Evolutionary conservation across 495 filamentous ascomycete genomes (phyloP).

Genomic region (Penicillium ucsense): DNA sequence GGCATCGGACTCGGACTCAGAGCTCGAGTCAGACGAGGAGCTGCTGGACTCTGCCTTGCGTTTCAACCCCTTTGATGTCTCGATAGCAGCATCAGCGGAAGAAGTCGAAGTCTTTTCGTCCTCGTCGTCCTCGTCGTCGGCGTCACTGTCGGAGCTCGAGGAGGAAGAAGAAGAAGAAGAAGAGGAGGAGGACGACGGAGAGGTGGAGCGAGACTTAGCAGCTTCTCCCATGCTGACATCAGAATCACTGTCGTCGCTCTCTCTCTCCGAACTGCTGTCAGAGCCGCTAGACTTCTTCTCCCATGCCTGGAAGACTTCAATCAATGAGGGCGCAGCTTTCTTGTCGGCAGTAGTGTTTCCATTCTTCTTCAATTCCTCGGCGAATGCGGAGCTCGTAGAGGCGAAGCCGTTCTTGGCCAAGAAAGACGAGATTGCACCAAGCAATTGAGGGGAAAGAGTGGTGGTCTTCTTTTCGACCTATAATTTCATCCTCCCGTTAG

Average conservation of each 20-base stretch:
- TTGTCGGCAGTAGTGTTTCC: conserved; percentile 19
- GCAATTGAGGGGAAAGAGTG: conserved; percentile 42
- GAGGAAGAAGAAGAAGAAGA: too few relatives aligned
- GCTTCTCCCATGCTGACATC: conserved; percentile 54
- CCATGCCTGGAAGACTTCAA: conserved; percentile 43
- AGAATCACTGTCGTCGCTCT: conserved; percentile 31
- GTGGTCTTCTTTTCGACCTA: conserved; percentile 7
- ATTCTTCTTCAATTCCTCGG: conserved; percentile 37
- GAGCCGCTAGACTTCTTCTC: conserved; percentile 23
- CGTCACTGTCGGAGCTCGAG: conserved; percentile 51
- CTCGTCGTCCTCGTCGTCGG: conserved; percentile 49
- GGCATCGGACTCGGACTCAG: conserved; percentile 30
- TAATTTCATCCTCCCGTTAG: neutral
- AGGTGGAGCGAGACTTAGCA: conserved; percentile 23
- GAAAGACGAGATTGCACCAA: conserved; percentile 58
- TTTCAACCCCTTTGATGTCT: conserved; percentile 40
- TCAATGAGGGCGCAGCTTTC: conserved; percentile 33
- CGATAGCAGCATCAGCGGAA: conserved; percentile 19
- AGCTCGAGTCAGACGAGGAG: conserved; percentile 40
- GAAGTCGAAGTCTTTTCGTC: conserved; percentile 35
- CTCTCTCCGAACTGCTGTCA: conserved; percentile 4
- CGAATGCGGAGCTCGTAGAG: conserved; percentile 47
- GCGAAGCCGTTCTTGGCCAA: conserved; percentile 55
- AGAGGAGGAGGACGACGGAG: conserved; percentile 39
- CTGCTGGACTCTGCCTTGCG: conserved; percentile 53